Conservation (phyloP, 306 rosid genomes). For the Glycine latifolia region DNA sequence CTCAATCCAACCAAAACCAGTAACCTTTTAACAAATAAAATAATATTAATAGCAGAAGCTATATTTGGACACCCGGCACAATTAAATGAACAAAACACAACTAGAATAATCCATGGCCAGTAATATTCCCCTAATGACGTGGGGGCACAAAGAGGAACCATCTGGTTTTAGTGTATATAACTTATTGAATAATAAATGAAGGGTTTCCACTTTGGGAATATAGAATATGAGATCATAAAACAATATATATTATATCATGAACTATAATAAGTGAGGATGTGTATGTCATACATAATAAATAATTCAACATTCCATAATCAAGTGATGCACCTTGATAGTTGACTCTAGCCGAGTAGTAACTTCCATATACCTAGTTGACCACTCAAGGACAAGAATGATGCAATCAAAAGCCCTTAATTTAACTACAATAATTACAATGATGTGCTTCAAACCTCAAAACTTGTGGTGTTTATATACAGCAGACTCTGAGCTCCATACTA, state of each 20-base stretch:
- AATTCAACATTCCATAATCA: slow-evolving; percentile 38
- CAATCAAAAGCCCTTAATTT: slow-evolving; percentile 34
- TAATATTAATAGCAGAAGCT: background rate
- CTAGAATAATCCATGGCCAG: background rate
- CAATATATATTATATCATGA: background rate
- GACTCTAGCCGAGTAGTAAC: slow-evolving; percentile 50
- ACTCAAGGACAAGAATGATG: slow-evolving; percentile 44
- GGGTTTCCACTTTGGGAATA: slow-evolving; percentile 15
- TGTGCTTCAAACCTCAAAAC: slow-evolving; percentile 11
- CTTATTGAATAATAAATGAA: too few species aligned
- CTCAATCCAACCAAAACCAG: too few species aligned
- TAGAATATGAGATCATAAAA: slow-evolving; percentile 19
- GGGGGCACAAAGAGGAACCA: slow-evolving; percentile 19
- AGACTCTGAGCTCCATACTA: slow-evolving; percentile 14
- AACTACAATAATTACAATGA: slow-evolving; percentile 27
- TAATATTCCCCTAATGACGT: slow-evolving; percentile 28
- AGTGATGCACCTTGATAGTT: slow-evolving; percentile 45
- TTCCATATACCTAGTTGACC: slow-evolving; percentile 52
- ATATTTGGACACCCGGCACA: background rate
- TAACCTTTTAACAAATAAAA: too few species aligned
- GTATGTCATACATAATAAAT: slow-evolving; percentile 26
- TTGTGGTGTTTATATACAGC: background rate
- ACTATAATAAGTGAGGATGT: background rate
- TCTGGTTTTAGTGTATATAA: background rate
- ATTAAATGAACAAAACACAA: background rate